Evolutionary conservation across 2,329 filamentous ascomycete species (phyloP).

Genomic region (Diaporthe sp.): DNA sequence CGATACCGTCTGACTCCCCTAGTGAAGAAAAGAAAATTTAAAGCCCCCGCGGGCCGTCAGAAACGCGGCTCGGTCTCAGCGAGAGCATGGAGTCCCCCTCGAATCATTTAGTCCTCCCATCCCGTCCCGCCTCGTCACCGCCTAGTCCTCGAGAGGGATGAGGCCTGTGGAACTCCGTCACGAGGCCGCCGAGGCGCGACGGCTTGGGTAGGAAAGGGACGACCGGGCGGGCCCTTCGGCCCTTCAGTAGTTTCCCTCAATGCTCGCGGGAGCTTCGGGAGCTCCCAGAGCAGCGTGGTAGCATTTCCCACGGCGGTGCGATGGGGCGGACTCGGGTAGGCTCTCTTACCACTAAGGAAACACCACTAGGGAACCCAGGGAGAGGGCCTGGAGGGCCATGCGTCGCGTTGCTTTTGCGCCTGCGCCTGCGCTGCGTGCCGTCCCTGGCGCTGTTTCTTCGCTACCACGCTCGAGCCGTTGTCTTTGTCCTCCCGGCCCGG

Average conservation of each 20-base stretch:
- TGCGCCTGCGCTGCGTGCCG: constrained; percentile 24
- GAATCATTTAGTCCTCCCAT: background rate
- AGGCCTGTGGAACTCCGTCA: constrained; percentile 20
- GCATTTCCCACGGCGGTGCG: background rate
- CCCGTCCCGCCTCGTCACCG: constrained; percentile 4
- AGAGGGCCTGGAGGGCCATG: no score
- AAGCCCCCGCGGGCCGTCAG: constrained; percentile 3
- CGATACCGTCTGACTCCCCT: background rate
- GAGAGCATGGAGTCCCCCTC: constrained; percentile 7
- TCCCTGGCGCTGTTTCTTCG: constrained; percentile 21
- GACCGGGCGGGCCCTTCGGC: no score
- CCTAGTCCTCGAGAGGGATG: constrained; percentile 22
- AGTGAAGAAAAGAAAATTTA: background rate
- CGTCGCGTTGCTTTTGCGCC: no score
- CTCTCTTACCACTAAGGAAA: background rate
- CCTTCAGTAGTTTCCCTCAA: background rate
- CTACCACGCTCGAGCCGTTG: constrained; percentile 23
- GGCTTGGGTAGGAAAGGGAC: background rate
- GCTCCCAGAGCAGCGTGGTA: background rate
- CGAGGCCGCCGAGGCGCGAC: background rate
- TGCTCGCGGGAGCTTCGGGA: constrained; percentile 5
- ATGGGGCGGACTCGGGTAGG: background rate
- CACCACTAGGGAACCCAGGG: no score
- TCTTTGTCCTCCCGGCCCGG: constrained; percentile 23
- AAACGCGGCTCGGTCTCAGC: constrained; percentile 29